Conservation (phyloP, 2,329 filamentous ascomycete genomes). For the Ophidiomyces ophidiicola region DNA sequence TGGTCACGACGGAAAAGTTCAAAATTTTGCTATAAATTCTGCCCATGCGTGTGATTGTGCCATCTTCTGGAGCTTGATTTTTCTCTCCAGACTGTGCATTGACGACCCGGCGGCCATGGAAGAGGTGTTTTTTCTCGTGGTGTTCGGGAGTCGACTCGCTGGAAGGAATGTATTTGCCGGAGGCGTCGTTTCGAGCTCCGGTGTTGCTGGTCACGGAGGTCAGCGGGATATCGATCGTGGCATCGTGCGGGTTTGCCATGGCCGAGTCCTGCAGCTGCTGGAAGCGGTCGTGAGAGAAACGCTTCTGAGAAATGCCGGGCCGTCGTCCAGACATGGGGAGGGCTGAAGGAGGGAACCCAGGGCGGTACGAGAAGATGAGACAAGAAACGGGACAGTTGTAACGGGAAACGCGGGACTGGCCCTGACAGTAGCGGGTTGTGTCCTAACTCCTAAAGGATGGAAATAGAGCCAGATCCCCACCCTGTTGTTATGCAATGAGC, state of each 20-base stretch:
- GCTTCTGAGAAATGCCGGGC: conserved; percentile 26
- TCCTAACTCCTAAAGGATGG: not conserved
- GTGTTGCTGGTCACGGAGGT: conserved; percentile 42
- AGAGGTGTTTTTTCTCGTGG: conserved; percentile 24
- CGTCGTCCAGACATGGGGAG: conserved; percentile 24
- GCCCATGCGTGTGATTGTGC: conserved; percentile 47
- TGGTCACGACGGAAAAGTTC: conserved; percentile 50
- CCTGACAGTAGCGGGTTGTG: not conserved
- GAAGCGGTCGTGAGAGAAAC: conserved; percentile 37
- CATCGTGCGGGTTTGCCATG: conserved; percentile 41
- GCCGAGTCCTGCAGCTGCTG: conserved; percentile 29
- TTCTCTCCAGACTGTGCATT: conserved; percentile 22
- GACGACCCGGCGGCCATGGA: conserved; percentile 25
- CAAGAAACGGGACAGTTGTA: too few relatives aligned
- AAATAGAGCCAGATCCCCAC: too few relatives aligned
- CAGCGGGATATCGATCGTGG: conserved; percentile 51
- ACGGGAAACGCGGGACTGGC: not conserved
- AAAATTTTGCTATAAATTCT: conserved; percentile 48
- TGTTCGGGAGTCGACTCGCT: conserved; percentile 16
- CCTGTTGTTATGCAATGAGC: too few relatives aligned
- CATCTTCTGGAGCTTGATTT: conserved; percentile 38
- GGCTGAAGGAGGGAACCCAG: not conserved
- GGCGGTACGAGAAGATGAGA: not conserved
- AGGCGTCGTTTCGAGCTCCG: conserved; percentile 33
- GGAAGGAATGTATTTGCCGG: conserved; percentile 23